Evolutionary conservation across 2,329 filamentous ascomycete genomes (phyloP).

Genomic region (Alternaria incomplexa): DNA sequence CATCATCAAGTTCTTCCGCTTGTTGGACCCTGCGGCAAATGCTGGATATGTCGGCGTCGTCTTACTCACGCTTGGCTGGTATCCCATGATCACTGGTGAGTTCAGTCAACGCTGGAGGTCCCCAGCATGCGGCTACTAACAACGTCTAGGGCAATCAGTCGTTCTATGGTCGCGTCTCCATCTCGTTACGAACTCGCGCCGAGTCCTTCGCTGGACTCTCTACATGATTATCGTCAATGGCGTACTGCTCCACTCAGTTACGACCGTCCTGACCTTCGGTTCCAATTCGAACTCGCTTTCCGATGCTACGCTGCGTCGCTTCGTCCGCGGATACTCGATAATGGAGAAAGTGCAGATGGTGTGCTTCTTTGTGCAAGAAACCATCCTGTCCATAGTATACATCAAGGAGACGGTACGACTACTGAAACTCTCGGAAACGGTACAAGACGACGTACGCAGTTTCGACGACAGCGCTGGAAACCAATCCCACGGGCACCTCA

Average conservation of each 20-base stretch:
- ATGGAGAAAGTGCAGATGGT: slow-evolving; percentile 56
- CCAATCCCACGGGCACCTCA: slow-evolving; percentile 20
- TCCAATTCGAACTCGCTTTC: slow-evolving; percentile 50
- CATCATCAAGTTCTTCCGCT: slow-evolving; percentile 51
- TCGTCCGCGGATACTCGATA: slow-evolving; percentile 47
- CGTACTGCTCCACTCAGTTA: slow-evolving; percentile 60
- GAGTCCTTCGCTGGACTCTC: slow-evolving; percentile 57
- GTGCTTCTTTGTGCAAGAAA: slow-evolving; percentile 52
- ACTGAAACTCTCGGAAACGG: slow-evolving; percentile 39
- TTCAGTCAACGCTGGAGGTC: neutral
- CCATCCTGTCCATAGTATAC: slow-evolving; percentile 54
- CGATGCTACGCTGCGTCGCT: slow-evolving; percentile 26
- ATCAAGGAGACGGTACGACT: slow-evolving; percentile 60
- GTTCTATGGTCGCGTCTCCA: slow-evolving; percentile 69
- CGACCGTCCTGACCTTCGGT: slow-evolving; percentile 62
- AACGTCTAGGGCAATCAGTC: slow-evolving; percentile 58
- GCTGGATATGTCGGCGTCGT: slow-evolving; percentile 50
- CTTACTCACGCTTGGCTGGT: slow-evolving; percentile 61
- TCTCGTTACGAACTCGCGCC: slow-evolving; percentile 61
- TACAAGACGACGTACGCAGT: slow-evolving; percentile 34
- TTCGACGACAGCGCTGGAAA: slow-evolving; percentile 38
- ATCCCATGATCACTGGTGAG: slow-evolving; percentile 61
- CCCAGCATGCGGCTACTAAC: neutral
- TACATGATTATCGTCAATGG: slow-evolving; percentile 65
- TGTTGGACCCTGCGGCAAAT: slow-evolving; percentile 33